These are phyloP conservation scores for Priceomyces carsonii DNA, from an alignment of 805 yeast species.

Conservation along the genomic window DNA sequence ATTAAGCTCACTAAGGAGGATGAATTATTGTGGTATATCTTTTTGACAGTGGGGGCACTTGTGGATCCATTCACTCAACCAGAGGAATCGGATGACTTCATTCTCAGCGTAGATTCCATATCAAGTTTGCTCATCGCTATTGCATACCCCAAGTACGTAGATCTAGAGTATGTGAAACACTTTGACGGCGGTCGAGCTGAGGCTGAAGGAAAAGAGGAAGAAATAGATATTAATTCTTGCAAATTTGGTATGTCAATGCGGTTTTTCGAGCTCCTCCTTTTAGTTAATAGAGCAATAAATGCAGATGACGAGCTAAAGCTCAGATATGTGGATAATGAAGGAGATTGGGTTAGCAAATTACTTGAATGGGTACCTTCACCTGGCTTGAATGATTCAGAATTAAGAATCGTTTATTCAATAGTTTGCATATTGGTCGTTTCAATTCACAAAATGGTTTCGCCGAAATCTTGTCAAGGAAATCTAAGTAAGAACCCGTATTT, in stretches of 20 bases:
- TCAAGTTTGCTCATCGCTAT: conserved; percentile 53
- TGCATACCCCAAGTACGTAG: conserved; percentile 15
- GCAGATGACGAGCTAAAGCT: conserved; percentile 45
- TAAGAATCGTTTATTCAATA: conserved; percentile 30
- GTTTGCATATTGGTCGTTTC: conserved; percentile 33
- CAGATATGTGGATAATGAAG: conserved; percentile 42
- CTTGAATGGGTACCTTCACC: conserved; percentile 29
- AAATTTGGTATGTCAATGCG: conserved; percentile 35
- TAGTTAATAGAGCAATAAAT: conserved; percentile 35
- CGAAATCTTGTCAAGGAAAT: conserved; percentile 23
- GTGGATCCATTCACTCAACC: conserved; percentile 75
- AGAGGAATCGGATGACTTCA: conserved; percentile 51
- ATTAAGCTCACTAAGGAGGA: conserved; percentile 17
- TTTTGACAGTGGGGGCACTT: conserved; percentile 20
- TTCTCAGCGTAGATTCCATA: conserved; percentile 57
- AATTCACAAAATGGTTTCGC: conserved; percentile 32
- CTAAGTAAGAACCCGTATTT: conserved; percentile 62
- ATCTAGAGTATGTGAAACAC: conserved; percentile 4
- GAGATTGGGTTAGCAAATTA: conserved; percentile 23
- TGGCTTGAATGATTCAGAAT: conserved; percentile 17
- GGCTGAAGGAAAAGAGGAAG: conserved; percentile 7
- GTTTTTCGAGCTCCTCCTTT: conserved; percentile 38
- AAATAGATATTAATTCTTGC: conserved; percentile 24
- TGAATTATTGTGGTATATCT: conserved; percentile 14
- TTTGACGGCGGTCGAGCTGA: conserved; percentile 1